These are phyloP conservation scores for Lasiodiplodia theobromae DNA, from an alignment of 2,329 filamentous ascomycete species.

Conservation along the genomic window DNA sequence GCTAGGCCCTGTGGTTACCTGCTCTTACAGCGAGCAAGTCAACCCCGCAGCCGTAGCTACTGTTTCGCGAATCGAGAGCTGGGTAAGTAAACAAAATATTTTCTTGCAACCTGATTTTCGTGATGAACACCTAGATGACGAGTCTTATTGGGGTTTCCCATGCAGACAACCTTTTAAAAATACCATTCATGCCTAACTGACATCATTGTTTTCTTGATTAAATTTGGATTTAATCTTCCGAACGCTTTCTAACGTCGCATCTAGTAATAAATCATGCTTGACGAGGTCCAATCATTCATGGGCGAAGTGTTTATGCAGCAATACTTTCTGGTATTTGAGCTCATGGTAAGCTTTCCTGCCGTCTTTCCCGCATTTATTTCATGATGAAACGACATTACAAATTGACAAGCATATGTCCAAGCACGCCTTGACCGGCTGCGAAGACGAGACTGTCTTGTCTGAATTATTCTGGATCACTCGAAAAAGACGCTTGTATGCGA, in stretches of 20 bases:
- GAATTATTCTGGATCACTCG: constrained; percentile 33
- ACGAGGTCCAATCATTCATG: not conserved
- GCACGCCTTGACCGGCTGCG: constrained; percentile 56
- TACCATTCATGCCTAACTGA: constrained; percentile 77
- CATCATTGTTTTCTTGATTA: not conserved
- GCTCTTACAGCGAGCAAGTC: not conserved
- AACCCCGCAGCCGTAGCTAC: not conserved
- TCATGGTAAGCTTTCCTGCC: not conserved
- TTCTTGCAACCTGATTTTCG: constrained; percentile 33
- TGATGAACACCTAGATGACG: constrained; percentile 74
- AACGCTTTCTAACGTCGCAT: not conserved
- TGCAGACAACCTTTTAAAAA: constrained; percentile 70
- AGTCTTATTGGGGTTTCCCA: constrained; percentile 78
- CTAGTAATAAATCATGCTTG: not conserved
- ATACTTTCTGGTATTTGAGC: not conserved
- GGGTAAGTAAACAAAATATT: constrained; percentile 34
- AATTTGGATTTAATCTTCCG: not conserved
- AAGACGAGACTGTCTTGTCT: constrained; percentile 56
- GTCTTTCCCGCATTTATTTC: constrained; percentile 15
- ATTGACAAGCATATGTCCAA: constrained; percentile 99
- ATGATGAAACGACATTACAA: constrained; percentile 85
- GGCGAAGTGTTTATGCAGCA: not conserved
- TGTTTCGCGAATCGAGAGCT: not conserved
- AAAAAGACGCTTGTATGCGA: not conserved
- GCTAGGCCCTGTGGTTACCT: not conserved